These are phyloP conservation scores for Cairneyella variabilis DNA, from an alignment of 495 filamentous ascomycete species.

Conservation along the genomic window DNA sequence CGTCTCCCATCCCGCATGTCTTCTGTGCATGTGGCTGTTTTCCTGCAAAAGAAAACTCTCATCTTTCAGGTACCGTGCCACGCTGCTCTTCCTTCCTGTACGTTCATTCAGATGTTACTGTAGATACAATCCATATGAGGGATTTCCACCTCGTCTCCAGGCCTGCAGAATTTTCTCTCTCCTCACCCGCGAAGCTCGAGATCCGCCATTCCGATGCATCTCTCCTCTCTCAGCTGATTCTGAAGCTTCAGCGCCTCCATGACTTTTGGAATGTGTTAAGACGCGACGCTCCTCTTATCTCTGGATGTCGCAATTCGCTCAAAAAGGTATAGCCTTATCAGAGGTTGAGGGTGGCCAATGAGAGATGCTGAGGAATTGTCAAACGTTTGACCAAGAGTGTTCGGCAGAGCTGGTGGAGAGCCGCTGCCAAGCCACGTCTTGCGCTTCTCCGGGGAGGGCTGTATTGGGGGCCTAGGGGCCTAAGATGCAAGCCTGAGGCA, in stretches of 20 bases:
- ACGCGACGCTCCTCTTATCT: constrained; percentile 8
- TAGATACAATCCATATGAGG: not conserved
- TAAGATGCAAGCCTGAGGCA: too few species aligned
- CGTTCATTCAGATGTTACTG: not conserved
- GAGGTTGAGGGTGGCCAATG: constrained; percentile 8
- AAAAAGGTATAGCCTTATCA: constrained; percentile 16
- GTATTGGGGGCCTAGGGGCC: too few species aligned
- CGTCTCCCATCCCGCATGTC: not conserved
- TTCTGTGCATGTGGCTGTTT: not conserved
- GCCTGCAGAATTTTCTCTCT: not conserved
- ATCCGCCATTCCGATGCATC: not conserved
- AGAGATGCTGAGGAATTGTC: too few species aligned
- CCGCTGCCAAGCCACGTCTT: too few species aligned
- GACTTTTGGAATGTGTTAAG: not conserved
- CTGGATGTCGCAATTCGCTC: not conserved
- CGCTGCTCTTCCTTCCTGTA: not conserved
- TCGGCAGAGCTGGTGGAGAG: too few species aligned
- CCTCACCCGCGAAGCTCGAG: not conserved
- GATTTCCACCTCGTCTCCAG: not conserved
- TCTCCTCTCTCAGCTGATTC: not conserved
- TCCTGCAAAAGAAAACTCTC: not conserved
- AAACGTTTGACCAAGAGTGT: too few species aligned
- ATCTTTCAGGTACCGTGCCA: not conserved
- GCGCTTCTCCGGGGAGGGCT: too few species aligned
- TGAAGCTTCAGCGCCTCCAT: not conserved